A percentile compares a stretch with the other conserved stretches of the same genome.
Conservation (phyloP, 2,329 filamentous ascomycete species). For the Exserohilum turcica region DNA sequence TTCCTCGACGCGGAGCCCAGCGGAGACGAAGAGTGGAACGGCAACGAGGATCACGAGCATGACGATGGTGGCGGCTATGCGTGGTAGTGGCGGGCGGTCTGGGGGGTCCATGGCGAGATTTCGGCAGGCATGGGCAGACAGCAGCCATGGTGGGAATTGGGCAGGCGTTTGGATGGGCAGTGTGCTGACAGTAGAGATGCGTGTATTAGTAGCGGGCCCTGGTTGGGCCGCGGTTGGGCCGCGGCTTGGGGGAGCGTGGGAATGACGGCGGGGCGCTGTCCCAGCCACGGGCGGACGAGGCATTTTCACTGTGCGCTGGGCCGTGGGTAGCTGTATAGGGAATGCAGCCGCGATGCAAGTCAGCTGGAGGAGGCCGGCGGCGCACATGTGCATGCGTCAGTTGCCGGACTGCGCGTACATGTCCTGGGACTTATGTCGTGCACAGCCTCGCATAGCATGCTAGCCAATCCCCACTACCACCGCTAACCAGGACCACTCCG, state of each 20-base stretch:
- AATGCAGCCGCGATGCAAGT: slow-evolving; percentile 3
- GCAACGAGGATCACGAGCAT: slow-evolving; percentile 58
- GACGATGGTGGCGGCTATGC: slow-evolving; percentile 47
- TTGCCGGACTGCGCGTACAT: slow-evolving; percentile 7
- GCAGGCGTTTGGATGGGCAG: slow-evolving; percentile 20
- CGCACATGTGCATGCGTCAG: slow-evolving; percentile 17
- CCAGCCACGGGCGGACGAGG: slow-evolving; percentile 7
- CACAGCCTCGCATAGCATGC: slow-evolving; percentile 18
- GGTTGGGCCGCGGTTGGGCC: slow-evolving; percentile 28
- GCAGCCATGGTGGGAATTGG: slow-evolving; percentile 19
- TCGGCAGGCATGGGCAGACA: background rate
- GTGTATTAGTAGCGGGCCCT: slow-evolving; percentile 24
- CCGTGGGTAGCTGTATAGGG: slow-evolving; percentile 7
- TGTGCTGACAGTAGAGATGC: slow-evolving; percentile 16
- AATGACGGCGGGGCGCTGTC: background rate
- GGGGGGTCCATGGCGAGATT: background rate
- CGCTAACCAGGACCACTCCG: slow-evolving; percentile 26
- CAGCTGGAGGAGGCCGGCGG: slow-evolving; percentile 17
- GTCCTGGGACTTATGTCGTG: too few species aligned
- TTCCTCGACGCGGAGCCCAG: slow-evolving; percentile 69
- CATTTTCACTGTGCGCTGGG: background rate
- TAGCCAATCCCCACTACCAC: slow-evolving; percentile 22
- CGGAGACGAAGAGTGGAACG: slow-evolving; percentile 63
- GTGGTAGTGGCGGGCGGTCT: slow-evolving; percentile 24
- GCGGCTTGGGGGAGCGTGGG: slow-evolving; percentile 7